phyloP scores from a whole-genome alignment of 106 monocot species.

The Dendrobium officinale region DNA sequence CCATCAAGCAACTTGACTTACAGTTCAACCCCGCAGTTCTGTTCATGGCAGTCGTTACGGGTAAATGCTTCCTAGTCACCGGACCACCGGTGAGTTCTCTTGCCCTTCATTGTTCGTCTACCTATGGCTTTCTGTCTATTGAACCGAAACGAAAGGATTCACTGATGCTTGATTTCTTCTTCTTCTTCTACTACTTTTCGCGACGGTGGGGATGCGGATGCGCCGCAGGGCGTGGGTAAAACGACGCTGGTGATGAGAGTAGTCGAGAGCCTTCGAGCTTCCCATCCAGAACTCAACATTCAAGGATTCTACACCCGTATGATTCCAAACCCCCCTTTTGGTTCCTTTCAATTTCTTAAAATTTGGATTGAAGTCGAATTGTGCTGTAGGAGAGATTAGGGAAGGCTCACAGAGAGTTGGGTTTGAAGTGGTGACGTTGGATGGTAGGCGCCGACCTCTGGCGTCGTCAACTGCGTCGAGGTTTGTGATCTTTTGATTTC shows the following conservation, averaged over 20 bases:
- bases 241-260: slow-evolving; percentile 85
- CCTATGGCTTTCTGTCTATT: neutral
- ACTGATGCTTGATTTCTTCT: neutral
- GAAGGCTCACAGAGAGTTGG: slow-evolving; percentile 66
- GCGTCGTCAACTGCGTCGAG: slow-evolving; percentile 51
- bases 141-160: no score
- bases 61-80: slow-evolving; percentile 75
- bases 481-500: slow-evolving; percentile 15
- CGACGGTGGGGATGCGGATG: neutral
- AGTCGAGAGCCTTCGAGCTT: slow-evolving; percentile 44
- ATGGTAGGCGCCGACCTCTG: slow-evolving; percentile 55
- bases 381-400: slow-evolving; percentile 57
- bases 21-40: no score
- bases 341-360: neutral
- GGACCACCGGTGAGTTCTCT: slow-evolving; percentile 56
- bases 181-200: neutral
- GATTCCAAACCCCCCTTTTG: neutral
- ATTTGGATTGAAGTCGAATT: neutral
- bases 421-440: slow-evolving; percentile 70
- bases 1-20: no score
- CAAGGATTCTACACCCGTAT: slow-evolving; percentile 84
- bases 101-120: neutral
- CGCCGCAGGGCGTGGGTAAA: slow-evolving; percentile 75
- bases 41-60: slow-evolving; percentile 31
- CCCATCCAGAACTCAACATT: slow-evolving; percentile 55